Conservation (phyloP, 2,329 filamentous ascomycete species). For the Leptographium lundbergii region DNA sequence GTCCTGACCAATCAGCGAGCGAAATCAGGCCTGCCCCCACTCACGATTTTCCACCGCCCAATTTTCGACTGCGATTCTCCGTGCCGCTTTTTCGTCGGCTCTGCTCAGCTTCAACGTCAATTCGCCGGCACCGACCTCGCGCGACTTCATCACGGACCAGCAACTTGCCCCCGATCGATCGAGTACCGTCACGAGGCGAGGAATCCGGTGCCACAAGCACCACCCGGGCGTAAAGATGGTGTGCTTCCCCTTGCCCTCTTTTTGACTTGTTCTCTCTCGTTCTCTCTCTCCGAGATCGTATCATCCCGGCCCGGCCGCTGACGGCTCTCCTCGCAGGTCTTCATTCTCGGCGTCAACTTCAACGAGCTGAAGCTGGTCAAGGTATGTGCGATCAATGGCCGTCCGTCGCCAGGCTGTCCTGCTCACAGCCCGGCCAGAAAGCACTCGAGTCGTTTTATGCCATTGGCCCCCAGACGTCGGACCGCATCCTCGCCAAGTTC, state of each 20-base stretch:
- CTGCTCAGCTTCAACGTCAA: background rate
- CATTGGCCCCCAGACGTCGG: slow-evolving; percentile 57
- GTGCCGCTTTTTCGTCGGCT: background rate
- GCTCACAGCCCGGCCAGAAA: slow-evolving; percentile 32
- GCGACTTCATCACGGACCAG: background rate
- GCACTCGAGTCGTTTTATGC: slow-evolving; percentile 78
- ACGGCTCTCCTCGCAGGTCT: slow-evolving; percentile 41
- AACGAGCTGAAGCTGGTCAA: slow-evolving; percentile 70
- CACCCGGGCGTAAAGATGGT: background rate
- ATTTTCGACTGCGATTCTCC: background rate
- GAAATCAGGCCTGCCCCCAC: background rate
- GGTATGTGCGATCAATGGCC: slow-evolving; percentile 33
- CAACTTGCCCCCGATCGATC: too few relatives aligned
- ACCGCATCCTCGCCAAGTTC: slow-evolving; percentile 74
- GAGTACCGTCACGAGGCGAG: background rate
- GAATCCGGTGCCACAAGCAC: background rate
- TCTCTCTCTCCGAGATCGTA: too few relatives aligned
- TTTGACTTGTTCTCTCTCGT: background rate
- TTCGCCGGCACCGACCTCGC: background rate
- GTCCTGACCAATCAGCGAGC: background rate
- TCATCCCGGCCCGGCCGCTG: background rate
- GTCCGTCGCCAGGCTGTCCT: background rate
- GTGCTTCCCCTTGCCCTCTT: background rate
- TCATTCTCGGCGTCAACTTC: slow-evolving; percentile 81
- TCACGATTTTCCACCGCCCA: background rate